phyloP scores from a whole-genome alignment of 2,329 filamentous ascomycete species.

The Knoxdaviesia proteae region DNA sequence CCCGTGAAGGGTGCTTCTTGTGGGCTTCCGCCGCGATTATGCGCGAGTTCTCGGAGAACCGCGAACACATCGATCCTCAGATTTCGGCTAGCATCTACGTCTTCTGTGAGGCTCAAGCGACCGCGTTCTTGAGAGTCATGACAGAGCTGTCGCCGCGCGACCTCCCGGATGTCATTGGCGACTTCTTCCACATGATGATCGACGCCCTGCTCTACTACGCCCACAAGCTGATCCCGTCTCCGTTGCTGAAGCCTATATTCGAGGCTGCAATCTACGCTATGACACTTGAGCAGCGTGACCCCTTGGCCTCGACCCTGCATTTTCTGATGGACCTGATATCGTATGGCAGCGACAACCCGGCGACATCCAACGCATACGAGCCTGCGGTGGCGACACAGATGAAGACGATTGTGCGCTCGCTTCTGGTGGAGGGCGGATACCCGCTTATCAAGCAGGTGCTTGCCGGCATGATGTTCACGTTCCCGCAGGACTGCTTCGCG shows the following conservation, averaged over 20 bases:
- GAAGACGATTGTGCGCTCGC: slow-evolving; percentile 48
- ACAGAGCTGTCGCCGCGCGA: slow-evolving; percentile 59
- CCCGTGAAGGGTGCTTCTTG: slow-evolving; percentile 89
- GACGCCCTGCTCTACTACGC: slow-evolving; percentile 91
- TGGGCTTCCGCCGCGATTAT: slow-evolving; percentile 94
- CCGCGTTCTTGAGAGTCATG: slow-evolving; percentile 72
- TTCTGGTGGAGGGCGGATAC: slow-evolving; percentile 52
- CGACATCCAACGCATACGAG: slow-evolving; percentile 34
- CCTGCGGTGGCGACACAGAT: slow-evolving; percentile 46
- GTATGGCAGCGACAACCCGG: slow-evolving; percentile 62
- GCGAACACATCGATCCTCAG: slow-evolving; percentile 61
- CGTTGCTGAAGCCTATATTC: slow-evolving; percentile 63
- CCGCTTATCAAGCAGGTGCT: slow-evolving; percentile 70
- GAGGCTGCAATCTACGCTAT: slow-evolving; percentile 73
- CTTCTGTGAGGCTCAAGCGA: slow-evolving; percentile 88
- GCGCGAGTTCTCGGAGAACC: slow-evolving; percentile 82
- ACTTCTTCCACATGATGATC: slow-evolving; percentile 84
- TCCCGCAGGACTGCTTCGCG: slow-evolving; percentile 85
- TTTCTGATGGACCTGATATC: slow-evolving; percentile 81
- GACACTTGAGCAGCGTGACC: slow-evolving; percentile 76
- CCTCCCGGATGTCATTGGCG: slow-evolving; percentile 71
- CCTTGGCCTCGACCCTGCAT: slow-evolving; percentile 75
- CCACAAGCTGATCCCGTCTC: slow-evolving; percentile 58
- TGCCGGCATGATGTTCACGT: slow-evolving; percentile 98
- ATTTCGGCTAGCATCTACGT: slow-evolving; percentile 76